These are phyloP conservation scores for Colletotrichum euphorbiae DNA, from an alignment of 2,329 filamentous ascomycete genomes.

Conservation along the genomic window DNA sequence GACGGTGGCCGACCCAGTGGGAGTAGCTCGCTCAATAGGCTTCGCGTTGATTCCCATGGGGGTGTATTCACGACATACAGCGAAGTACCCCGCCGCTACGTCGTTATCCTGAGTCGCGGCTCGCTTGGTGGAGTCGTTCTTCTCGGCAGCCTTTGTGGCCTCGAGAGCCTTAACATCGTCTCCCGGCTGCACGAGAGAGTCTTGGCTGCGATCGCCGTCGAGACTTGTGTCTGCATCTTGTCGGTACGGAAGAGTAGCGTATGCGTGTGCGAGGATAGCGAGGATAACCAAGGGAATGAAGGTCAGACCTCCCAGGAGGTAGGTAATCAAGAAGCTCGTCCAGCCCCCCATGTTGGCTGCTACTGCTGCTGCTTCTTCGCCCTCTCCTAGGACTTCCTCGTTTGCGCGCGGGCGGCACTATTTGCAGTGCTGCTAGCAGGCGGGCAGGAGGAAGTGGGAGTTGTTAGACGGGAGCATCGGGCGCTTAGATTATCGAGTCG, in stretches of 20 bases:
- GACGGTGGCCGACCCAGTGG: constrained; percentile 79
- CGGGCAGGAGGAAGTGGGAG: constrained; percentile 14
- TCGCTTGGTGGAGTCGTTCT: constrained; percentile 67
- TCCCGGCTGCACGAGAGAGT: constrained; percentile 63
- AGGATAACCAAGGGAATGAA: constrained; percentile 80
- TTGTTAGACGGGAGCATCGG: constrained; percentile 30
- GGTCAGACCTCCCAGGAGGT: constrained; percentile 88
- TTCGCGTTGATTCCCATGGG: constrained; percentile 93
- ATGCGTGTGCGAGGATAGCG: constrained; percentile 72
- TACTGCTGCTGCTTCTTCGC: neutral
- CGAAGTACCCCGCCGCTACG: constrained; percentile 91
- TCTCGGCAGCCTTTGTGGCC: constrained; percentile 65
- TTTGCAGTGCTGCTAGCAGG: constrained; percentile 31
- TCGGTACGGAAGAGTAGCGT: constrained; percentile 73
- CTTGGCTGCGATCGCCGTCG: constrained; percentile 47
- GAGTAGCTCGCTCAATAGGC: constrained; percentile 86
- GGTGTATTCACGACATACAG: constrained; percentile 93
- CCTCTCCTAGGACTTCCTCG: constrained; percentile 11
- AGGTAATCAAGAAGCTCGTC: constrained; percentile 75
- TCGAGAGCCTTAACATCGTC: constrained; percentile 76
- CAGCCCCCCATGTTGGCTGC: constrained; percentile 60
- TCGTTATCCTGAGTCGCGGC: constrained; percentile 73
- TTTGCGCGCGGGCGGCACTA: constrained; percentile 21
- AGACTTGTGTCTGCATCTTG: constrained; percentile 51
- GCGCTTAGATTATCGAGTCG: constrained; percentile 12